Evolutionary conservation across 805 yeast genomes (phyloP).

Genomic region (Ogataea dorogensis): DNA sequence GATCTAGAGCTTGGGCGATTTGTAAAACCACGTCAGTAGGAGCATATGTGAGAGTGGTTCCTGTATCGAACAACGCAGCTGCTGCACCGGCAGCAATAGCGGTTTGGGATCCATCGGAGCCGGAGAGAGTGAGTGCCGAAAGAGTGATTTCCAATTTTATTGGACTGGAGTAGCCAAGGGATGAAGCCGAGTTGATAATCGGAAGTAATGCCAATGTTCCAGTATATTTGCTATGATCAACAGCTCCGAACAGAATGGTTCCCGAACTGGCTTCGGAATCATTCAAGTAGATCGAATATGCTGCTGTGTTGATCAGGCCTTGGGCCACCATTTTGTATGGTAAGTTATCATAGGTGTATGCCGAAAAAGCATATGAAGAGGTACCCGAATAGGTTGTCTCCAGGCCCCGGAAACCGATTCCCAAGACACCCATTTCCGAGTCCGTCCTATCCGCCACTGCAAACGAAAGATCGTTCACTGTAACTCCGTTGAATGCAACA

Average conservation of each 20-base stretch:
- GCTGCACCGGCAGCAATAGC: slow-evolving; percentile 29
- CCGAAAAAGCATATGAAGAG: slow-evolving; percentile 8
- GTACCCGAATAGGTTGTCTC: slow-evolving; percentile 55
- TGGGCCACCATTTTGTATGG: slow-evolving; percentile 58
- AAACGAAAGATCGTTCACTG: slow-evolving; percentile 53
- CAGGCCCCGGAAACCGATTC: slow-evolving; percentile 67
- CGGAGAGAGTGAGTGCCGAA: slow-evolving; percentile 35
- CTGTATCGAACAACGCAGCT: slow-evolving; percentile 54
- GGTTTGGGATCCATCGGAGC: slow-evolving; percentile 19
- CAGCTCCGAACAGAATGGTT: slow-evolving; percentile 68
- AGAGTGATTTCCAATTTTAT: slow-evolving; percentile 51
- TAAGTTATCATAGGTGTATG: slow-evolving; percentile 58
- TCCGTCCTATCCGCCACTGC: slow-evolving; percentile 71
- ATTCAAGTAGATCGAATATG: slow-evolving; percentile 64
- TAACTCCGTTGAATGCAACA: slow-evolving; percentile 48
- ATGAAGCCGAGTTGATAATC: slow-evolving; percentile 42
- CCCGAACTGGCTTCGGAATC: slow-evolving; percentile 43
- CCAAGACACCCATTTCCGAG: slow-evolving; percentile 68
- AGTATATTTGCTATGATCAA: slow-evolving; percentile 59
- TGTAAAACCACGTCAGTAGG: slow-evolving; percentile 36
- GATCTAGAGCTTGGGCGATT: slow-evolving; percentile 36
- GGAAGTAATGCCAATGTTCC: slow-evolving; percentile 54
- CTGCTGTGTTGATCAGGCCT: slow-evolving; percentile 54
- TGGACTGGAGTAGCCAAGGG: slow-evolving; percentile 36
- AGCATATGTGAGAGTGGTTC: slow-evolving; percentile 50